Evolutionary conservation across 108 stramenopile species (phyloP), one percentile per base, ranked within the genome.

Genomic region (Skeletonema costatum): DNA sequence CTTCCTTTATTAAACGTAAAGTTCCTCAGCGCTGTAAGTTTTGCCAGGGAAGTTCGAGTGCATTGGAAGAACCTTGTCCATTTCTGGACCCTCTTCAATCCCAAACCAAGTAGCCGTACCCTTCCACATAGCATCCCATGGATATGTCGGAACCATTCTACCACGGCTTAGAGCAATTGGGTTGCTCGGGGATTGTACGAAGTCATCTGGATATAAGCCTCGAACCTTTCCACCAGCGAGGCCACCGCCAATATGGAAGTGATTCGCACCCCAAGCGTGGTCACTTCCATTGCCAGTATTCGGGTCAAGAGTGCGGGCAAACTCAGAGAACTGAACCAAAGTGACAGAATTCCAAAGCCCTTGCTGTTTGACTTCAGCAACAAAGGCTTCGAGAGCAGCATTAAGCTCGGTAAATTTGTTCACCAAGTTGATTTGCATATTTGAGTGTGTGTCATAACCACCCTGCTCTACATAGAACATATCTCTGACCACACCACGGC

Each of bases 211-310:
- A 66, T 89, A 92, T 19, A 68, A 21, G 25, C 91, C 88, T 51
- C 86, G 74, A 25, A 88, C 82, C 44, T 82, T 63, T 6, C 89
- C 87, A 17, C 90, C 88, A 17, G 78, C 76, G 2, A 89, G 80
- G 41, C 76, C 63, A 12, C 90, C 90, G 19, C 88, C 88, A 25
- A 86, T 50, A 70, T 84, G 64, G 60, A 84, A 76, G 56, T 86
- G 82, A 70, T 86, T 69, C 10, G 84, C 87, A 46, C 75, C 80
- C 92, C 93, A 93, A 13, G 66, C 93, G 71, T 93, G 93, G 61
- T 95, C 94, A 17, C 64, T 80, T 13, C 91, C 91, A 35, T 83
- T 87, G n/a, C 90, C 88, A 67, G 66, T 70, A 68, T 94, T 94
- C 5, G 82, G 84, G 33, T 90, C 86, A 30, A 94, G 75, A 38